phyloP scores from a whole-genome alignment of 129 eudicot species.

The Tagetes patula region DNA sequence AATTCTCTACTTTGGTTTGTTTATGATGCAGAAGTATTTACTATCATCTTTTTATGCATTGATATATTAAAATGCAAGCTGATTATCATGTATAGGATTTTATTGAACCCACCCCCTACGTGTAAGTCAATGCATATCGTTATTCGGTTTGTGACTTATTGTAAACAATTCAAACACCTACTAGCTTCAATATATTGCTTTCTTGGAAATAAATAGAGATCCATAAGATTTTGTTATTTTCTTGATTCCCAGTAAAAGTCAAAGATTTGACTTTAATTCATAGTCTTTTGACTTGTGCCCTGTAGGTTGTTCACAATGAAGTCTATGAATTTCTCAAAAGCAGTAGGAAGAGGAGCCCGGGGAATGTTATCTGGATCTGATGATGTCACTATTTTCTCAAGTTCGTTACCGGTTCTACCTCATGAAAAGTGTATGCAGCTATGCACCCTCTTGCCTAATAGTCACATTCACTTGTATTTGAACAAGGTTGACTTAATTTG shows the following conservation, averaged over 20 bases:
- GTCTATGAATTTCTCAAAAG: constrained; percentile 39
- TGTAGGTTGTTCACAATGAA: constrained; percentile 29
- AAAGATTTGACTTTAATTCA: constrained; percentile 14
- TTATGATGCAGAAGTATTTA: background rate
- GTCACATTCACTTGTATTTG: background rate
- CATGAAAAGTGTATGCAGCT: constrained; percentile 62
- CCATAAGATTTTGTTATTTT: constrained; percentile 14
- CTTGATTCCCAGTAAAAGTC: constrained; percentile 3
- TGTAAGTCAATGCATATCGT: constrained; percentile 8
- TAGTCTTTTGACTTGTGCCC: background rate
- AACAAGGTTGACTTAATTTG: background rate
- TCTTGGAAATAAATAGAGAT: constrained; percentile 27
- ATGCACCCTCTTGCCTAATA: constrained; percentile 21
- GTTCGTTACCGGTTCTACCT: constrained; percentile 79
- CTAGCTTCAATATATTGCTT: constrained; percentile 8
- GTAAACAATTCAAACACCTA: background rate
- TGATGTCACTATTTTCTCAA: constrained; percentile 63
- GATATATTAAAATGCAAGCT: background rate
- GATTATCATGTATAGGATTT: background rate
- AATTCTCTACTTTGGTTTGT: constrained; percentile 13
- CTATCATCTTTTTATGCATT: constrained; percentile 2
- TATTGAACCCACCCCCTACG: background rate
- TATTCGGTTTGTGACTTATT: background rate
- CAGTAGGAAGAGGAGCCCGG: constrained; percentile 39
- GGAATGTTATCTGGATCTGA: constrained; percentile 35